Base-by-base conservation (phyloP, 345 rosid species). In the Eucalyptus cladocalyx region DNA sequence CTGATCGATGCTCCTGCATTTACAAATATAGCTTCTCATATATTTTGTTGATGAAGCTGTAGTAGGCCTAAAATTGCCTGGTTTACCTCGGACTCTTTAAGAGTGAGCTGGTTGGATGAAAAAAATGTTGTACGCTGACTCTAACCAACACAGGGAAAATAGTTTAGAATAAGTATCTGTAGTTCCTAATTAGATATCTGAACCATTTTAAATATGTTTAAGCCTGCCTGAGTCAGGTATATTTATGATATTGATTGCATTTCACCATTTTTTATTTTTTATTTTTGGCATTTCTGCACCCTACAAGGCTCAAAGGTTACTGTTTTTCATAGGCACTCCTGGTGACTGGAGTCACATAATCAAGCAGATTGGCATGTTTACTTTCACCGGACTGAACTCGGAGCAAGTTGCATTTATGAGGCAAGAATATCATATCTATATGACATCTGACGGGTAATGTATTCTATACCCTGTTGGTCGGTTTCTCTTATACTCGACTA, bases 321-420 rank as follows among this genome's bases (percentile, higher is more conserved):
- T 15, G 6, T 69, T 34, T 34, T 9, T 90, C 21, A 32, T 58
- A 90, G 91, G 91, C 16, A 90, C 91, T 56, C 91, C 91, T 23
- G 91, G 91, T n/a, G 88, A 90, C 86, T 90, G 91, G 91, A 90
- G 91, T 88, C 91, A 90, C 88, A 90, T 90, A 9, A 90, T 90
- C 88, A 90, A 90, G 88, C 91, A 90, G 89, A 90, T 90, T 40
- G 91, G 91, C 23, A 90, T 90, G 91, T 90, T 90, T 58, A 90
- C 91, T 72, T 90, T 90, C 89, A 90, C 91, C 1, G 91, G 91
- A 86, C 80, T 90, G 90, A 90, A 90, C 88, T 56, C 88, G 5
- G 90, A 90, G 47, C 91, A 90, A 90, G 91, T 90, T 47, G 81
- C 90, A 34, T 90, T 88, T 69, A 90, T 90, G 91, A 90, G 88